Evolutionary conservation across 176 grass and related monocot genomes (phyloP), one percentile per base, ranked within the genome.

Genomic region (Carex parvula): DNA sequence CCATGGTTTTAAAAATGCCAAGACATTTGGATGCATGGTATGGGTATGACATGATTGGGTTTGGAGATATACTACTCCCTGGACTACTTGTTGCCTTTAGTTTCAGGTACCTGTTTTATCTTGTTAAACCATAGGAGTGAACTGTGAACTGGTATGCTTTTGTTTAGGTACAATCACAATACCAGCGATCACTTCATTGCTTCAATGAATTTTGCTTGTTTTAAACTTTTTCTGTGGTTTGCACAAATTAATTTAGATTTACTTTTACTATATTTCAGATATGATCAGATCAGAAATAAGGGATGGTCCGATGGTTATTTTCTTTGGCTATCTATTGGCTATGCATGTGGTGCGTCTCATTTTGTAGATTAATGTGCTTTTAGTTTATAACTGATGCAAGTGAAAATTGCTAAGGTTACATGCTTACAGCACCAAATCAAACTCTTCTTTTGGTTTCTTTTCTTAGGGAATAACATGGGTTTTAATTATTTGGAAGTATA

Each of bases 41-140:
- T 57, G 96, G 96, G 16, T 95, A 95, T 42, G 88, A 95, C 84
- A 93, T 99, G 96, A 95, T 99, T 76, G 96, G 96, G 20, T 99
- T 99, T 83, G 96, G 96, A 3, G 96, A 99, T 84, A 92, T 95
- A 72, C 93, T 99, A 85, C 92, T 99, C 70, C 96, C 96, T 1
- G 96, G 96, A 33, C 85, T 99, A n/a, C 93, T 99, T 85, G 88
- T 95, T 84, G 87, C 90, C 84, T 99, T 99, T 71, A 93, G 88
- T 90, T 93, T 93, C 89, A 99, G 93, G 93, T 95, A 50, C 29
- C 61, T 44, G n/a, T 22, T 85, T 53, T 56, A 59, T 62, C 26
- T 87, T 53, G 11, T 60, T 67, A 53, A 22, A 67, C 33, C 2
- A 10, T 54, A 76, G 46, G 13, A 76, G 11, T 76, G 54, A 14